phyloP scores from a whole-genome alignment of 2,329 filamentous ascomycete genomes.

The Fusarium armeniacum region DNA sequence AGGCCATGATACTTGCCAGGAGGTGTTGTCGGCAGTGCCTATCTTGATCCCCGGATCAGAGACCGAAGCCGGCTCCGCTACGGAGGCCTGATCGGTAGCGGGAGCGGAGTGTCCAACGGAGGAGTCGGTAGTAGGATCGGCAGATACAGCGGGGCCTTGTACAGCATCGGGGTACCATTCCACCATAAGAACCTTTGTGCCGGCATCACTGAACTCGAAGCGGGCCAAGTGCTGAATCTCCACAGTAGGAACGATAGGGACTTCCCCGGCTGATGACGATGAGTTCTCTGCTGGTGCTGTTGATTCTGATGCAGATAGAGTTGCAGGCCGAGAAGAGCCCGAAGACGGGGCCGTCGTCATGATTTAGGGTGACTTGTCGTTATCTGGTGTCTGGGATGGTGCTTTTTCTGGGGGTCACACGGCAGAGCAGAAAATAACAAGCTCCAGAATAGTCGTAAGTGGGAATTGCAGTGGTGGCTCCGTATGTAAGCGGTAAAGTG shows the following conservation, averaged over 20 bases:
- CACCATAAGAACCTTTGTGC: slow-evolving; percentile 93
- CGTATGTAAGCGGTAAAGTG: slow-evolving; percentile 18
- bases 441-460: slow-evolving; percentile 21
- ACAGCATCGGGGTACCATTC: slow-evolving; percentile 76
- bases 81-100: slow-evolving; percentile 41
- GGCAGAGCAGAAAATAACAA: slow-evolving; percentile 22
- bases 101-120: slow-evolving; percentile 29
- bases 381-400: slow-evolving; percentile 13
- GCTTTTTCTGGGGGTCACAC: slow-evolving; percentile 18
- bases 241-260: slow-evolving; percentile 45
- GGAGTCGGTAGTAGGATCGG: slow-evolving; percentile 22
- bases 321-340: slow-evolving; percentile 53
- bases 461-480: slow-evolving; percentile 17
- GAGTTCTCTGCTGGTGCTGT: slow-evolving; percentile 12
- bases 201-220: slow-evolving; percentile 90
- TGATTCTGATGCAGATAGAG: slow-evolving; percentile 22
- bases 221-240: slow-evolving; percentile 67
- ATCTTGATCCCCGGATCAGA: slow-evolving; percentile 12
- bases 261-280: slow-evolving; percentile 35
- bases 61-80: slow-evolving; percentile 35
- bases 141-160: slow-evolving; percentile 36
- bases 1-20: slow-evolving; percentile 87
- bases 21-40: slow-evolving; percentile 28
- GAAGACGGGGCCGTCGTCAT: slow-evolving; percentile 51
- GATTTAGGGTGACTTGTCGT: slow-evolving; percentile 31